A percentile compares a stretch with the other conserved stretches of the same genome.
Evolutionary conservation across 2,329 filamentous ascomycete species (phyloP).

Genomic region (Torrubiella hemipterigena): DNA sequence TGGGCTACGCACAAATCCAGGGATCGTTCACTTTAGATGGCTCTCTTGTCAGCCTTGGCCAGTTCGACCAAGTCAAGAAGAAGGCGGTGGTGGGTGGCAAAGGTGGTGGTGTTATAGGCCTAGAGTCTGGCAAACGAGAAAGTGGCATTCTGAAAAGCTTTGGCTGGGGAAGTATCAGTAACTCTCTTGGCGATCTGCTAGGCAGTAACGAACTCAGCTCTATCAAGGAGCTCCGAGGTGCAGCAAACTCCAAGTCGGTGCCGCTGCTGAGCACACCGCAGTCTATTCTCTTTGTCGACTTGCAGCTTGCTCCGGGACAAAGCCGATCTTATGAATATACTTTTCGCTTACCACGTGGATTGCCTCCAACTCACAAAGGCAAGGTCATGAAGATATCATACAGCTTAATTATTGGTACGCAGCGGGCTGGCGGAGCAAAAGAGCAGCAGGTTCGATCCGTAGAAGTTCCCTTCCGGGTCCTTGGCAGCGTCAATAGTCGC

Average conservation of each 20-base stretch:
- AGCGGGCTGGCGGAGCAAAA: slow-evolving; percentile 64
- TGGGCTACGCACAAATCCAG: slow-evolving; percentile 92
- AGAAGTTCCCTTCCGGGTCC: slow-evolving; percentile 82
- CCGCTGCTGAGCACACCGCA: slow-evolving; percentile 91
- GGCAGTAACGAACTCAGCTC: slow-evolving; percentile 80
- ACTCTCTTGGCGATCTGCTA: slow-evolving; percentile 78
- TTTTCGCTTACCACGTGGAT: slow-evolving; percentile 72
- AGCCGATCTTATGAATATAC: slow-evolving; percentile 78
- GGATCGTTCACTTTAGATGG: slow-evolving; percentile 88
- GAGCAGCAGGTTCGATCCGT: slow-evolving; percentile 83
- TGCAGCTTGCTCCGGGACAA: slow-evolving; percentile 78
- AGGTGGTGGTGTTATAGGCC: slow-evolving; percentile 72
- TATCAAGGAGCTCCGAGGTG: slow-evolving; percentile 88
- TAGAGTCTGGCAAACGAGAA: slow-evolving; percentile 62
- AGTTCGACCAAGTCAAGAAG: slow-evolving; percentile 91
- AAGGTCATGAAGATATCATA: slow-evolving; percentile 92
- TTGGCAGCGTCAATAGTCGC: slow-evolving; percentile 81
- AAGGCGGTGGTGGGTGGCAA: slow-evolving; percentile 85
- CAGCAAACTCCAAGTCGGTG: slow-evolving; percentile 73
- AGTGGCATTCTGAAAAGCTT: slow-evolving; percentile 73
- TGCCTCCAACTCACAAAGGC: slow-evolving; percentile 85
- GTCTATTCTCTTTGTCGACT: slow-evolving; percentile 88
- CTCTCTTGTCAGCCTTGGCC: slow-evolving; percentile 75
- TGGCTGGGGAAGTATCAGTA: slow-evolving; percentile 80
- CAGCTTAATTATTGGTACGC: slow-evolving; percentile 81